Percentiles rank a stretch among this genome's conserved stretches.
phyloP scores from a whole-genome alignment of 2,329 filamentous ascomycete species.

The Diatrype stigma region DNA sequence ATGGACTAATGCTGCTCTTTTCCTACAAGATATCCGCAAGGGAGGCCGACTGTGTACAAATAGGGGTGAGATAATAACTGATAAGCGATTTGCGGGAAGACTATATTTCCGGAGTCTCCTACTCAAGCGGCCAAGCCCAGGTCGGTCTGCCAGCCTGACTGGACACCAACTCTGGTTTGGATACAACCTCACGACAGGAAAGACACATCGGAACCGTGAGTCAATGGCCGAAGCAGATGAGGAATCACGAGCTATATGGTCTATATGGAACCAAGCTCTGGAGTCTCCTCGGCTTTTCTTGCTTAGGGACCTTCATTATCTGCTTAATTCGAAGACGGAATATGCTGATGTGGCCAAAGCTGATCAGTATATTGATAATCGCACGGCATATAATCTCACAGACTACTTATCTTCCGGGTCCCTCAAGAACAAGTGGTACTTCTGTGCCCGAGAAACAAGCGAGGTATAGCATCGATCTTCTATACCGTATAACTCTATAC shows the following conservation, averaged over 20 bases:
- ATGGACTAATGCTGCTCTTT: conserved; percentile 18
- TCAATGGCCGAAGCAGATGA: conserved; percentile 10
- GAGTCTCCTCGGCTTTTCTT: conserved; percentile 4
- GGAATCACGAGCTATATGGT: conserved; percentile 13
- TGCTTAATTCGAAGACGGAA: conserved; percentile 14
- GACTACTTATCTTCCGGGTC: conserved; percentile 9
- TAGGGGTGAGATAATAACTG: conserved; percentile 16
- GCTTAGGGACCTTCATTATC: conserved; percentile 9
- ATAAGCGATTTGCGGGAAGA: conserved; percentile 12
- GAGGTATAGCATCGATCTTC: conserved; percentile 6
- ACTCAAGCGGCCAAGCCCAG: conserved; percentile 8
- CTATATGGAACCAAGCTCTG: conserved; percentile 18
- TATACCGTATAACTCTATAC: not conserved
- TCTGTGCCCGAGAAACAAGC: conserved; percentile 9
- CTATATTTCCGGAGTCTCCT: conserved; percentile 22
- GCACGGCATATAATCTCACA: conserved; percentile 4
- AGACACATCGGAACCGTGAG: conserved; percentile 20
- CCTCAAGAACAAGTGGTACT: conserved; percentile 16
- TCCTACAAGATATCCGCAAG: conserved; percentile 9
- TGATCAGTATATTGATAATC: conserved; percentile 1
- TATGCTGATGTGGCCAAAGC: conserved; percentile 19
- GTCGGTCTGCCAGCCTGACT: conserved; percentile 18
- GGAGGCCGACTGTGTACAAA: conserved; percentile 3
- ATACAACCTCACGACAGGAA: conserved; percentile 20
- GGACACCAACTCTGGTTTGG: conserved; percentile 14